Conservation (phyloP, 2,329 filamentous ascomycete genomes). For the Colletotrichum australisinense region DNA sequence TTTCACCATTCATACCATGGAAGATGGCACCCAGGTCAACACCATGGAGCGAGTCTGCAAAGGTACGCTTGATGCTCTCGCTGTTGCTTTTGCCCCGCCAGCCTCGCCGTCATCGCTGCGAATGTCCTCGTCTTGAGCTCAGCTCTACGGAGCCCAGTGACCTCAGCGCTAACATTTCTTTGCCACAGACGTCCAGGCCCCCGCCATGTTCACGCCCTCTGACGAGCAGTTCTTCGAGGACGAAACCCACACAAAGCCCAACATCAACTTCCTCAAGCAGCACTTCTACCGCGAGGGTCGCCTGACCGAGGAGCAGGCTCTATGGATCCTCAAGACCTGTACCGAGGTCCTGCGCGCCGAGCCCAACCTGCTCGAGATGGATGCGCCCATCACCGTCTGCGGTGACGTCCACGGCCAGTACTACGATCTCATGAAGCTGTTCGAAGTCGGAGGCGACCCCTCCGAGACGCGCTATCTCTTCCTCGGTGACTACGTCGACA, state of each 20-base stretch:
- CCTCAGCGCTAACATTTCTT: constrained; percentile 37
- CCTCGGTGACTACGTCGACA: constrained; percentile 96
- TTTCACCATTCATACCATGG: constrained; percentile 98
- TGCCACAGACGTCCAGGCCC: constrained; percentile 90
- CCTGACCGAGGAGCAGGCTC: constrained; percentile 94
- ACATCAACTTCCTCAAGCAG: constrained; percentile 95
- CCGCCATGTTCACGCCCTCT: constrained; percentile 90
- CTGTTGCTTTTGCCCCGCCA: constrained; percentile 36
- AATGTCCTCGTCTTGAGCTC: background rate
- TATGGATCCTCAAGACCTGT: constrained; percentile 93
- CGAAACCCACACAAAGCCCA: constrained; percentile 86
- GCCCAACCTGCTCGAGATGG: constrained; percentile 98
- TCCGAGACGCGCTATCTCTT: constrained; percentile 97
- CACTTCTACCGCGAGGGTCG: constrained; percentile 98
- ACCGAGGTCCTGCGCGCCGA: constrained; percentile 89
- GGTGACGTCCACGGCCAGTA: constrained; percentile 99
- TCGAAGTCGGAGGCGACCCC: constrained; percentile 97
- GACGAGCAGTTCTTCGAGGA: constrained; percentile 96
- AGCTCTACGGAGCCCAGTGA: background rate
- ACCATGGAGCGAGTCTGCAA: constrained; percentile 97
- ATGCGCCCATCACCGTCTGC: constrained; percentile 98
- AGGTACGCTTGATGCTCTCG: constrained; percentile 68
- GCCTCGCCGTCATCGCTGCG: constrained; percentile 32
- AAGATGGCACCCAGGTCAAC: constrained; percentile 95
- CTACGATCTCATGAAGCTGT: constrained; percentile 99